Evolutionary conservation across 208 protist genomes (phyloP).

Genomic region (Trypanosoma melophagium): DNA sequence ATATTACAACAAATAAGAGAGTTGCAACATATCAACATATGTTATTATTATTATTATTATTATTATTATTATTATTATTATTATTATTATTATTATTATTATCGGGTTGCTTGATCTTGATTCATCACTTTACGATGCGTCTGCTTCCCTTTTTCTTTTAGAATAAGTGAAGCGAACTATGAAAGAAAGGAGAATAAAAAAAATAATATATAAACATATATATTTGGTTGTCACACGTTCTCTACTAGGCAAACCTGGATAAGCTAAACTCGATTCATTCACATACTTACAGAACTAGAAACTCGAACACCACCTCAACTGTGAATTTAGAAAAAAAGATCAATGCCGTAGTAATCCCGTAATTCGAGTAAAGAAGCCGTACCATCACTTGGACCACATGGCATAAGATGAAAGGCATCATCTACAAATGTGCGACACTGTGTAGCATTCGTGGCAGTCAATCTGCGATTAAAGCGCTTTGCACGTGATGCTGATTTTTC

Average conservation of each 20-base stretch:
- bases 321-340: slow-evolving; percentile 32
- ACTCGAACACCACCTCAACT: not conserved
- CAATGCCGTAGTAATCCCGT: slow-evolving; percentile 41
- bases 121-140: no score
- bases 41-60: no score
- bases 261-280: no score
- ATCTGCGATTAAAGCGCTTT: not conserved
- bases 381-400: not conserved
- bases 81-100: no score
- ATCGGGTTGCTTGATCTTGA: no score
- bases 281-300: no score
- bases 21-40: no score
- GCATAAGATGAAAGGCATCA: not conserved
- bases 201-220: slow-evolving; percentile 1
- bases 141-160: slow-evolving; percentile 11
- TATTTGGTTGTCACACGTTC: no score
- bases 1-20: no score
- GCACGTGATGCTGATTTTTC: not conserved
- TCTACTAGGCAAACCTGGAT: no score
- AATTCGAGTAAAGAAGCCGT: slow-evolving; percentile 34
- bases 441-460: slow-evolving; percentile 4
- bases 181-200: slow-evolving; percentile 1
- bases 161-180: not conserved
- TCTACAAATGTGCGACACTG: not conserved
- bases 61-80: no score